These are phyloP conservation scores for Iris macrosiphon DNA, from an alignment of 106 monocot genomes.

Conservation along the genomic window DNA sequence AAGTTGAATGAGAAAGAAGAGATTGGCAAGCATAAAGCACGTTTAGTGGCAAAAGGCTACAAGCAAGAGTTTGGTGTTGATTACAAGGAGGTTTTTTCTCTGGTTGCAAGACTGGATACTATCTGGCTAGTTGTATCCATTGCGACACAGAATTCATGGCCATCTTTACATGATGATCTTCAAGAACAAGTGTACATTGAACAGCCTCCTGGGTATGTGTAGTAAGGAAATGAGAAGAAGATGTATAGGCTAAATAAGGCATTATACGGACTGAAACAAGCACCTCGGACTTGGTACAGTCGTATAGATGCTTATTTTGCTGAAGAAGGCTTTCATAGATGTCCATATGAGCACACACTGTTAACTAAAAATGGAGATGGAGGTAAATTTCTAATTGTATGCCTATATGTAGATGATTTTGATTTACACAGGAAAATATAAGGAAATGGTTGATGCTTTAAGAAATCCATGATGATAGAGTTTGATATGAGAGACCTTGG, in stretches of 20 bases:
- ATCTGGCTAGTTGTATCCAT: no score
- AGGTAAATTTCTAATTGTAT: slow-evolving; percentile 5
- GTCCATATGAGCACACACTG: neutral
- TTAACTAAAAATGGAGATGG: neutral
- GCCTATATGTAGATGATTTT: slow-evolving; percentile 1
- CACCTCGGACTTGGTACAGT: neutral
- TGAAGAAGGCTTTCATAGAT: neutral
- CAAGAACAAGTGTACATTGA: neutral
- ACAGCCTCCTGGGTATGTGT: neutral
- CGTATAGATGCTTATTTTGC: neutral
- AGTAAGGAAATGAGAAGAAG: neutral
- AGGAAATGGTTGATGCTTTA: neutral
- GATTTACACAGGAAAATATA: neutral
- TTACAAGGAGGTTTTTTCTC: no score
- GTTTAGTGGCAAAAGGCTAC: no score
- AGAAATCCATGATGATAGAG: neutral
- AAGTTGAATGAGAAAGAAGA: no score
- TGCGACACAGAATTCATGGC: no score
- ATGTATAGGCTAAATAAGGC: neutral
- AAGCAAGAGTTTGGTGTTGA: no score
- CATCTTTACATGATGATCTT: neutral
- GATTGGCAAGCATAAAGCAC: no score
- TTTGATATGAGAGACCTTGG: no score
- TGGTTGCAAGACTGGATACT: no score
- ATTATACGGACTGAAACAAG: neutral